phyloP scores from a whole-genome alignment of 345 rosid species.

The Raphanus sativus region DNA sequence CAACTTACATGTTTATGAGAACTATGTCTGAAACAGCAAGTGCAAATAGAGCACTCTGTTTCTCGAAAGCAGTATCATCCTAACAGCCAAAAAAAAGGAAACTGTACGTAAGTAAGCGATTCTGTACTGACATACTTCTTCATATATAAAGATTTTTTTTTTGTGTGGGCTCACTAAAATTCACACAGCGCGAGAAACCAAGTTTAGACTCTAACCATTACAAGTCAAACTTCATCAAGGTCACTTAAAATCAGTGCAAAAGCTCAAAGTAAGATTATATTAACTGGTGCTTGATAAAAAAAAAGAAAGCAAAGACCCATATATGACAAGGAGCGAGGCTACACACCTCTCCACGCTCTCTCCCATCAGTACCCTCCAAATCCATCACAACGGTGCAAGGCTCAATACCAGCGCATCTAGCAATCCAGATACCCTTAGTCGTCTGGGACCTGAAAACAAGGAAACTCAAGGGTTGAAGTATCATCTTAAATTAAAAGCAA shows the following conservation, averaged over 20 bases:
- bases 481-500: slow-evolving; percentile 19
- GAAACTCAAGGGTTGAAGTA: neutral
- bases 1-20: slow-evolving; percentile 91
- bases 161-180: neutral
- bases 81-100: slow-evolving; percentile 37
- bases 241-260: slow-evolving; percentile 1
- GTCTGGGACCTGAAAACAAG: slow-evolving; percentile 78
- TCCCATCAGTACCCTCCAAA: slow-evolving; percentile 99
- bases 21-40: slow-evolving; percentile 98
- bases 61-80: slow-evolving; percentile 99
- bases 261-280: neutral
- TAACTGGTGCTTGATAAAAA: neutral
- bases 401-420: slow-evolving; percentile 83
- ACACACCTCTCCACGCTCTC: slow-evolving; percentile 52
- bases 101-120: slow-evolving; percentile 8
- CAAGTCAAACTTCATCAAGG: neutral
- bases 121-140: neutral
- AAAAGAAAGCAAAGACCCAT: neutral
- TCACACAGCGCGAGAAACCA: neutral
- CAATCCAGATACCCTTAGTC: slow-evolving; percentile 98
- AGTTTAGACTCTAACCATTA: slow-evolving; percentile 13
- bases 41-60: slow-evolving; percentile 99
- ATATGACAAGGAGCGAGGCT: neutral
- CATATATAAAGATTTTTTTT: neutral
- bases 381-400: slow-evolving; percentile 97